Conservation (phyloP, 2,329 filamentous ascomycete species). For the Alternaria hordeiaustralica region DNA sequence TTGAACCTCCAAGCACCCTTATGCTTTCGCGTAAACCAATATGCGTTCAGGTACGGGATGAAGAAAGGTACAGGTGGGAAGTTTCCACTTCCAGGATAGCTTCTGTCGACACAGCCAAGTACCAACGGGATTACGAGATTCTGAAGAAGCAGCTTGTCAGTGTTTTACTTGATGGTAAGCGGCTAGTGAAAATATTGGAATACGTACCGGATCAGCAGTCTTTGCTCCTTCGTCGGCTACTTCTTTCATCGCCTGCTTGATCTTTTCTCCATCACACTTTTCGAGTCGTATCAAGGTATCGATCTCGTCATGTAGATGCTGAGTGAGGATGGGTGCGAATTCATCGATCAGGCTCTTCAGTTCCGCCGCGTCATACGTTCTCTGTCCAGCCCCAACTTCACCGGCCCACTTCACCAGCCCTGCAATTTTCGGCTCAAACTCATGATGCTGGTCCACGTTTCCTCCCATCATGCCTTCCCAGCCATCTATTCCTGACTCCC, state of each 20-base stretch:
- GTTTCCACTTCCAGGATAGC: slow-evolving; percentile 38
- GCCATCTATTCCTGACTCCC: slow-evolving; percentile 19
- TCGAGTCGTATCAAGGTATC: slow-evolving; percentile 22
- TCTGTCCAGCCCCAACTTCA: neutral
- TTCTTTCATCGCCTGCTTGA: slow-evolving; percentile 12
- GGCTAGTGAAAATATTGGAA: neutral
- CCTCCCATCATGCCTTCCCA: slow-evolving; percentile 31
- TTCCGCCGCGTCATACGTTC: slow-evolving; percentile 13
- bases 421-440: slow-evolving; percentile 40
- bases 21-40: slow-evolving; percentile 39
- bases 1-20: slow-evolving; percentile 45
- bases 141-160: neutral
- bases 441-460: slow-evolving; percentile 44
- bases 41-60: slow-evolving; percentile 44
- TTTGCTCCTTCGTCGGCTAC: neutral
- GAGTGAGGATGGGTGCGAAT: slow-evolving; percentile 21
- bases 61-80: slow-evolving; percentile 46
- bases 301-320: slow-evolving; percentile 31
- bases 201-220: slow-evolving; percentile 14
- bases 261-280: slow-evolving; percentile 13
- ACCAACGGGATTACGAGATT: slow-evolving; percentile 39
- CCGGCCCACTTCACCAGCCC: slow-evolving; percentile 32
- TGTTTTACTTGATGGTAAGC: neutral
- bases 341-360: slow-evolving; percentile 20
- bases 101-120: slow-evolving; percentile 43